Percentiles rank a stretch among this genome's conserved stretches.
These are phyloP conservation scores for Endoconidiophora laricicola DNA, from an alignment of 2,329 filamentous ascomycete genomes.

Conservation along the genomic window DNA sequence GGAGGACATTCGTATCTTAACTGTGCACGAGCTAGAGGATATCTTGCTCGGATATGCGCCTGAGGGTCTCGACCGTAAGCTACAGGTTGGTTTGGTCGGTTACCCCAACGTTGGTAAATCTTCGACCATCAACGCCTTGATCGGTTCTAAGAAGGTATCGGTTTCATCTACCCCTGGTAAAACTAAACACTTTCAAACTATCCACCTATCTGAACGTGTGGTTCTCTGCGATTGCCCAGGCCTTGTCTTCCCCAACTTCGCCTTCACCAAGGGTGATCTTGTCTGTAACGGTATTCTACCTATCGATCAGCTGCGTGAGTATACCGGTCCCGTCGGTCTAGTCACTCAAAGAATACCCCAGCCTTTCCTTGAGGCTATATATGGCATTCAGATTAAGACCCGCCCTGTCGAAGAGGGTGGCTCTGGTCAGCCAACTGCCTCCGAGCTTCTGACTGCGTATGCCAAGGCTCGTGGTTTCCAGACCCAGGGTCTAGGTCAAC, in stretches of 20 bases:
- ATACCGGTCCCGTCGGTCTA: slow-evolving; percentile 68
- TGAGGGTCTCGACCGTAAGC: slow-evolving; percentile 42
- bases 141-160: slow-evolving; percentile 95
- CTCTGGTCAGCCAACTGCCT: slow-evolving; percentile 67
- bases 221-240: slow-evolving; percentile 95
- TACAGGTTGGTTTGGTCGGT: slow-evolving; percentile 82
- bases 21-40: slow-evolving; percentile 79
- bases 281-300: slow-evolving; percentile 90
- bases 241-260: slow-evolving; percentile 97
- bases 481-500: slow-evolving; percentile 75
- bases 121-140: slow-evolving; percentile 96
- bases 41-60: slow-evolving; percentile 65
- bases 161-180: slow-evolving; percentile 95
- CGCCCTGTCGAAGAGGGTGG: slow-evolving; percentile 82
- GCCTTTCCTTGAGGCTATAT: slow-evolving; percentile 76
- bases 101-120: slow-evolving; percentile 99
- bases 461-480: slow-evolving; percentile 80
- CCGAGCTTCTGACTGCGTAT: slow-evolving; percentile 73
- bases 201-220: slow-evolving; percentile 78
- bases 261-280: slow-evolving; percentile 86
- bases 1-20: slow-evolving; percentile 63
- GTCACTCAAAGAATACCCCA: slow-evolving; percentile 77
- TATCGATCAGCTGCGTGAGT: slow-evolving; percentile 91
- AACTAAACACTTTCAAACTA: slow-evolving; percentile 98
- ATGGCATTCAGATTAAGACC: slow-evolving; percentile 76